Percentiles rank a stretch among this genome's conserved stretches.
Evolutionary conservation across 805 yeast genomes (phyloP).

Genomic region (Ogataea allantospora): DNA sequence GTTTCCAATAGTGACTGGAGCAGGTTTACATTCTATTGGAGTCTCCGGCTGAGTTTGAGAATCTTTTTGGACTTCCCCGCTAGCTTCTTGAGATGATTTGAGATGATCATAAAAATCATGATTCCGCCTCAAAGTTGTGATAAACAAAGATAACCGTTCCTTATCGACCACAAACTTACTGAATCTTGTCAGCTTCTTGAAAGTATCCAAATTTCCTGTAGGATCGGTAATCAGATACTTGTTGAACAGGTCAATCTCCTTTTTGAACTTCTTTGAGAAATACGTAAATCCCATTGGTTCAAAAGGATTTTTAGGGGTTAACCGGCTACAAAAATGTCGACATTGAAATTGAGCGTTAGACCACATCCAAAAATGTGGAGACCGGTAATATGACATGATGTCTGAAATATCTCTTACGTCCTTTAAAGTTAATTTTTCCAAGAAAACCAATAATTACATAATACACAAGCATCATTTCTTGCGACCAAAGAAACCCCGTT

Average conservation of each 20-base stretch:
- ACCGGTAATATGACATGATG: not conserved
- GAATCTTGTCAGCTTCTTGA: constrained; percentile 15
- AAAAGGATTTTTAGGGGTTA: not conserved
- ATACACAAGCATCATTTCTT: constrained; percentile 41
- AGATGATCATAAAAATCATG: constrained; percentile 18
- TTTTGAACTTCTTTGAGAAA: constrained; percentile 19
- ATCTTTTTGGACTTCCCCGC: not conserved
- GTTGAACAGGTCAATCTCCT: constrained; percentile 19
- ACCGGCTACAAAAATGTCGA: not conserved
- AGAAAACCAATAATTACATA: constrained; percentile 10
- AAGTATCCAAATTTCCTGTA: constrained; percentile 14
- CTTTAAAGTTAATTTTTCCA: not conserved
- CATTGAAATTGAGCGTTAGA: not conserved
- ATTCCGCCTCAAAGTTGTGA: constrained; percentile 26
- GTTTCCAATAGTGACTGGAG: constrained; percentile 9
- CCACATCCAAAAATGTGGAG: not conserved
- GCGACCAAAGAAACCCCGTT: constrained; percentile 76
- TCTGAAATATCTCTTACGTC: not conserved
- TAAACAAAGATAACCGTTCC: constrained; percentile 16
- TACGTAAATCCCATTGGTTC: constrained; percentile 27
- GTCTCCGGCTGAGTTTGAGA: too few relatives aligned
- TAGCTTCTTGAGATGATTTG: constrained; percentile 1
- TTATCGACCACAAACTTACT: constrained; percentile 7
- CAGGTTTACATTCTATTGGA: too few relatives aligned
- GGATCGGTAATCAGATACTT: constrained; percentile 12